Evolutionary conservation across 2,329 filamentous ascomycete genomes (phyloP), one percentile per base, ranked within the genome.

Genomic region (Fusarium sp.): DNA sequence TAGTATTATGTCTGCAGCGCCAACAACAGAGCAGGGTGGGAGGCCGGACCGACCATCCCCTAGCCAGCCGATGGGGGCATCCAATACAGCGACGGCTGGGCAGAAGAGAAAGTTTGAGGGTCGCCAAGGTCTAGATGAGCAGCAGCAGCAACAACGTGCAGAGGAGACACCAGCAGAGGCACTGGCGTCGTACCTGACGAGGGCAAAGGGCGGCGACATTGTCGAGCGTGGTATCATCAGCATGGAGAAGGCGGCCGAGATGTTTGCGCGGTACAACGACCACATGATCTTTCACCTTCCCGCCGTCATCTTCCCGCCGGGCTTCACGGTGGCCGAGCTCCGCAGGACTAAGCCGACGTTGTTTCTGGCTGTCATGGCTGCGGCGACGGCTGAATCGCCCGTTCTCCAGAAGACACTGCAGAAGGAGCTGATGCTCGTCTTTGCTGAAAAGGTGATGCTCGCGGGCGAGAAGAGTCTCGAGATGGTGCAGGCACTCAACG

Each of bases 401-500:
- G 80, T 80, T 27, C 84, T 88, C 66, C 93, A 95, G 79, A 86
- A 88, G 11, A 84, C 85, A 29, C 84, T 97, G 16, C 88, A 92
- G 11, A 89, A 88, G 69, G 91, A 97, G 77, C 84, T 95, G 65
- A 93, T 95, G 84, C 90, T 91, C 70, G 85, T 91, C 13, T 89
- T 97, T 64, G 94, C 93, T 4, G 92, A 97, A 52, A 91, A 91
- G 74, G 88, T 96, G 45, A 89, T 97, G 75, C 85, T 95, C 33
- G 89, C 90, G 8, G 94, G 94, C 14, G 91, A 95, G 77, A 97
- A 97, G 85, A 94, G 90, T 38, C 83, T 98, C 20, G 95, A 97
- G 81, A 86, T 97, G 8, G 90, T 97, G 10, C 95, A 98, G 83
- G 90, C 94, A 2, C 84, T 97, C 45, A 88, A 94, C 67, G 85